These are phyloP conservation scores for Leccinum olivaceopallidum DNA, from an alignment of 768 basidiomycete genomes.

Conservation along the genomic window DNA sequence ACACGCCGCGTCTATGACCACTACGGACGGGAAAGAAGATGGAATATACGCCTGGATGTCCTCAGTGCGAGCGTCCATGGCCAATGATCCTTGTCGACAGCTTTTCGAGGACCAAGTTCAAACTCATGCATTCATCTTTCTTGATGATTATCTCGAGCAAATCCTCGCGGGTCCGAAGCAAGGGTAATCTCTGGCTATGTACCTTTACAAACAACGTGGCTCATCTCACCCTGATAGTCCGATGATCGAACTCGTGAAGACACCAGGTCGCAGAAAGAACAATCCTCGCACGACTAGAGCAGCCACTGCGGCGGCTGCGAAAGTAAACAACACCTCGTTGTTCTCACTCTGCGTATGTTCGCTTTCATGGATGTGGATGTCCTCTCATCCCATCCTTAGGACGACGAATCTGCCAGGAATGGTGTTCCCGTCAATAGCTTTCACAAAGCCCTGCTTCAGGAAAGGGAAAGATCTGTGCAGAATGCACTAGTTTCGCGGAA, in stretches of 20 bases:
- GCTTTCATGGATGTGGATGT: neutral
- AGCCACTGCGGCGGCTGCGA: slow-evolving; percentile 41
- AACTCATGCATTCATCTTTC: slow-evolving; percentile 73
- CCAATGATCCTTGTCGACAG: slow-evolving; percentile 68
- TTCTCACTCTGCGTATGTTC: slow-evolving; percentile 49
- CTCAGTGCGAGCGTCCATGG: slow-evolving; percentile 65
- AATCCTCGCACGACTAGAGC: slow-evolving; percentile 51
- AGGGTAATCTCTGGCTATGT: slow-evolving; percentile 47
- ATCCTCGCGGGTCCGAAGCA: slow-evolving; percentile 66
- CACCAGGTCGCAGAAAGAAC: slow-evolving; percentile 72
- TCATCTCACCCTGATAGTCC: slow-evolving; percentile 41
- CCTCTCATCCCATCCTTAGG: slow-evolving; percentile 31
- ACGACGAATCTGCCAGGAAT: slow-evolving; percentile 38
- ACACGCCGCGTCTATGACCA: slow-evolving; percentile 11
- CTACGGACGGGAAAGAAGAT: slow-evolving; percentile 14
- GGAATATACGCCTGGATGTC: slow-evolving; percentile 74
- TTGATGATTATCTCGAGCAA: slow-evolving; percentile 74
- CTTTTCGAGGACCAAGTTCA: slow-evolving; percentile 74
- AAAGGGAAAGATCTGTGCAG: slow-evolving; percentile 25
- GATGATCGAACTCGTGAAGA: slow-evolving; percentile 81
- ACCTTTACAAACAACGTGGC: neutral
- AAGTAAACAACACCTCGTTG: slow-evolving; percentile 41
- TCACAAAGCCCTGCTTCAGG: slow-evolving; percentile 45
- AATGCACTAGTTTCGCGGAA: neutral
- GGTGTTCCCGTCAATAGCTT: slow-evolving; percentile 46